These are phyloP conservation scores for Erodium texanum DNA, from an alignment of 441 rosid genomes.

Conservation along the genomic window DNA sequence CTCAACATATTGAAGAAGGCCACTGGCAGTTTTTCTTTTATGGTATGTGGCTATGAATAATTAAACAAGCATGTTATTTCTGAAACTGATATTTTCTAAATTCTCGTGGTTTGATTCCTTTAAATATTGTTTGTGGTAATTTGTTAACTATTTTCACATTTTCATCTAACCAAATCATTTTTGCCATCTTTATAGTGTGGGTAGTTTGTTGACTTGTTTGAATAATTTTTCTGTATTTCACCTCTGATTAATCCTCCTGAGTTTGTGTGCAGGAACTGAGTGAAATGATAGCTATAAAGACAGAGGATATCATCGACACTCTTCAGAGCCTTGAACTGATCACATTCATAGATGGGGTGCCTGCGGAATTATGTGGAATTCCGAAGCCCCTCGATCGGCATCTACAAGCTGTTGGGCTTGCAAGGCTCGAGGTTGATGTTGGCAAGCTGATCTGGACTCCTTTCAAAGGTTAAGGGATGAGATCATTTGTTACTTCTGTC, in stretches of 20 bases:
- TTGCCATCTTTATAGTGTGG: too few relatives aligned
- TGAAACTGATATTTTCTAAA: too few relatives aligned
- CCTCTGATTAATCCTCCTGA: too few relatives aligned
- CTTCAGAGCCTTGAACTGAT: conserved; percentile 91
- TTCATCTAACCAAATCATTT: too few relatives aligned
- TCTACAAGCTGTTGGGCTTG: conserved; percentile 91
- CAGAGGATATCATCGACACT: conserved; percentile 81
- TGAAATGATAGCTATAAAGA: conserved; percentile 96
- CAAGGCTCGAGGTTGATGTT: conserved; percentile 93
- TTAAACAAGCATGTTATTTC: too few relatives aligned
- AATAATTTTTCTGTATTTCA: too few relatives aligned
- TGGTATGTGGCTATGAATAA: conserved; percentile 34
- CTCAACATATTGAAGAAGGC: conserved; percentile 91
- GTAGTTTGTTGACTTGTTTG: too few relatives aligned
- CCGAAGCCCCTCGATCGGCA: conserved; percentile 93
- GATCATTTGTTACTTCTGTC: too few relatives aligned
- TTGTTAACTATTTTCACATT: too few relatives aligned
- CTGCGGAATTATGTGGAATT: conserved; percentile 89
- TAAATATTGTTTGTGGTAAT: too few relatives aligned
- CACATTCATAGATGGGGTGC: conserved; percentile 93
- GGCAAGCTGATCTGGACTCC: conserved; percentile 31
- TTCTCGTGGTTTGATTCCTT: too few relatives aligned
- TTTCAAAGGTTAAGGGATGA: too few relatives aligned
- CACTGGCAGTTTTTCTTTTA: conserved; percentile 90
- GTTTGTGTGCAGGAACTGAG: conserved; percentile 85